These are phyloP conservation scores for Candida pseudoviswanathii DNA, from an alignment of 1,139 yeast species.

Conservation along the genomic window DNA sequence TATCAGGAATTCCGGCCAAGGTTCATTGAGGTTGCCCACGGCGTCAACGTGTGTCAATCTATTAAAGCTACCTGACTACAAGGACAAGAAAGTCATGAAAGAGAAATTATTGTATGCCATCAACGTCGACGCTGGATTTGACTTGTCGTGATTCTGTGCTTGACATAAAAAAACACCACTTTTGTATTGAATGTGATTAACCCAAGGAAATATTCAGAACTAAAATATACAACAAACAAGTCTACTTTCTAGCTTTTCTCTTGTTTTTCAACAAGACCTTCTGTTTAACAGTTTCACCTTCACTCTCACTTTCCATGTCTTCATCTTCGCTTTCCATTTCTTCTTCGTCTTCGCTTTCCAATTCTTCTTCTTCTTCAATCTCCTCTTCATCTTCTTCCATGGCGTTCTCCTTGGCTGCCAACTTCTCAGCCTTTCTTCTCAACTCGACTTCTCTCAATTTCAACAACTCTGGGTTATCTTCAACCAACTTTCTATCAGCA, in stretches of 20 bases:
- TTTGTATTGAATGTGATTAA: neutral
- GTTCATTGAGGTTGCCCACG: constrained; percentile 67
- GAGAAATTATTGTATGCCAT: constrained; percentile 76
- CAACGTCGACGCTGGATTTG: constrained; percentile 82
- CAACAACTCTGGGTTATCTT: constrained; percentile 82
- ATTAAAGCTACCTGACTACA: constrained; percentile 81
- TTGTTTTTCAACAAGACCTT: constrained; percentile 80
- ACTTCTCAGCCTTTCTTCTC: constrained; percentile 75
- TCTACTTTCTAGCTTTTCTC: constrained; percentile 38
- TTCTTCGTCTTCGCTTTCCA: constrained; percentile 27
- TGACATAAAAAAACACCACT: neutral
- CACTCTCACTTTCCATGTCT: constrained; percentile 41
- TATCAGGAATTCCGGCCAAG: constrained; percentile 69
- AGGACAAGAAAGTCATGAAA: constrained; percentile 55
- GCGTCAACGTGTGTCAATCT: constrained; percentile 93
- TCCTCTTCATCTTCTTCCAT: constrained; percentile 47
- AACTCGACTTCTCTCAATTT: constrained; percentile 92
- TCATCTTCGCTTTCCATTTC: constrained; percentile 46
- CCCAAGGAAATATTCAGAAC: neutral
- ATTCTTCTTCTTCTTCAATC: constrained; percentile 37
- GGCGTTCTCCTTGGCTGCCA: constrained; percentile 58
- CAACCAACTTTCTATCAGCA: constrained; percentile 87
- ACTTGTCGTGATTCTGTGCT: constrained; percentile 47
- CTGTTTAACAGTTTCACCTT: constrained; percentile 53
- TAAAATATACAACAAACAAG: neutral